Conservation (phyloP, 352 stramenopile species). For the Globisporangium acanthophoron region DNA sequence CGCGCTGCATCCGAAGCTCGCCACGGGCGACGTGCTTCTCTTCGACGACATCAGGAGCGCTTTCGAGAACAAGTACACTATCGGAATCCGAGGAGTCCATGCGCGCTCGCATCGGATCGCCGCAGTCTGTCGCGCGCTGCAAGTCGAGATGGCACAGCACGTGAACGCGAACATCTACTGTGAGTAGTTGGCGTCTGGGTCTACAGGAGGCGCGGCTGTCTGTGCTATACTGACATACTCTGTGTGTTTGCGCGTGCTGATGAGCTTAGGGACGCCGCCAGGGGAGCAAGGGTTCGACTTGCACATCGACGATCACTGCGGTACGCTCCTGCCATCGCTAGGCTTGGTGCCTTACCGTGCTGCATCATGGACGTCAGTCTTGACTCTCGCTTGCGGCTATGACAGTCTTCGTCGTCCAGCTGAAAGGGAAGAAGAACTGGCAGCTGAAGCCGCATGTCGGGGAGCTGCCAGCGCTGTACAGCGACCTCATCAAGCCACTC, state of each 20-base stretch:
- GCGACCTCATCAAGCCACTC: constrained; percentile 2
- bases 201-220: background rate
- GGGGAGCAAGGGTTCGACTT: constrained; percentile 23
- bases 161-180: constrained; percentile 36
- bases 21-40: background rate
- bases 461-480: constrained; percentile 19
- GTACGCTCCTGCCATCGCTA: constrained; percentile 3
- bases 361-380: background rate
- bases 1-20: constrained; percentile 12
- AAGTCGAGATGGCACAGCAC: constrained; percentile 23
- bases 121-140: constrained; percentile 11
- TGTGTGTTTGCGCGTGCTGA: background rate
- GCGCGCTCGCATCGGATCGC: constrained; percentile 15
- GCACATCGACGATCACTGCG: constrained; percentile 31
- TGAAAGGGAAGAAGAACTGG: constrained; percentile 28
- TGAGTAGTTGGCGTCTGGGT: constrained; percentile 1
- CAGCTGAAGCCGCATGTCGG: constrained; percentile 12
- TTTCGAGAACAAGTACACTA: constrained; percentile 16
- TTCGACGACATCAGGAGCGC: constrained; percentile 17
- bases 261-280: constrained; percentile 20
- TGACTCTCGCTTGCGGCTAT: background rate
- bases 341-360: background rate
- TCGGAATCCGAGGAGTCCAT: constrained; percentile 30
- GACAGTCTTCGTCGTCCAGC: constrained; percentile 27
- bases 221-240: background rate